These are phyloP conservation scores for Colletotrichum sojae DNA, from an alignment of 2,329 filamentous ascomycete species.

Conservation along the genomic window DNA sequence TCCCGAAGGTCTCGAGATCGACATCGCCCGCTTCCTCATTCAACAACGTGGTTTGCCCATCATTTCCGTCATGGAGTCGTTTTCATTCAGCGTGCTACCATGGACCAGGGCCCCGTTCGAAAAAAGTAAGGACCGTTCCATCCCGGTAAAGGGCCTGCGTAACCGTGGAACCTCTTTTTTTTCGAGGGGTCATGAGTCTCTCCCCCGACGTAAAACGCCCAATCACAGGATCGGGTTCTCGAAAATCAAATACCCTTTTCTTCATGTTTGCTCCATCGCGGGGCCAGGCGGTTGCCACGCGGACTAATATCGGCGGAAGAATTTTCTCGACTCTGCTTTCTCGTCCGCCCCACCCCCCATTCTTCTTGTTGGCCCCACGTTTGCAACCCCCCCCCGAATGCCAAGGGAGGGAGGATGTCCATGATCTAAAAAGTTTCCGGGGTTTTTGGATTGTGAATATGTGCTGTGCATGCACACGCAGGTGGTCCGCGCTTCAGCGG, in stretches of 20 bases:
- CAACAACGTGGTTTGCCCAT: not conserved
- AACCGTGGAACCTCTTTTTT: not conserved
- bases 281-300: slow-evolving; percentile 13
- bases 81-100: not conserved
- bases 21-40: slow-evolving; percentile 15
- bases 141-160: not conserved
- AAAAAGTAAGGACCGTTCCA: not conserved
- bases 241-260: not conserved
- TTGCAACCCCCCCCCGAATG: not conserved
- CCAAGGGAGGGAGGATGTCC: not conserved
- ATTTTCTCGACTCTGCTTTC: not conserved
- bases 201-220: slow-evolving; percentile 1
- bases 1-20: slow-evolving; percentile 9
- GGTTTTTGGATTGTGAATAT: no score
- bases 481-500: not conserved
- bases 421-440: not conserved
- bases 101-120: not conserved
- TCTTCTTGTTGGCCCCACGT: no score
- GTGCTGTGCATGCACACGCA: not conserved
- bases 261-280: not conserved
- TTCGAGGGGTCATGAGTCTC: not conserved
- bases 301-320: slow-evolving; percentile 22
- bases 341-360: not conserved
- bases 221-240: not conserved
- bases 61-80: not conserved